Evolutionary conservation across 331 rosid genomes (phyloP), one percentile per base, ranked within the genome.

Genomic region (Malus hybrid): DNA sequence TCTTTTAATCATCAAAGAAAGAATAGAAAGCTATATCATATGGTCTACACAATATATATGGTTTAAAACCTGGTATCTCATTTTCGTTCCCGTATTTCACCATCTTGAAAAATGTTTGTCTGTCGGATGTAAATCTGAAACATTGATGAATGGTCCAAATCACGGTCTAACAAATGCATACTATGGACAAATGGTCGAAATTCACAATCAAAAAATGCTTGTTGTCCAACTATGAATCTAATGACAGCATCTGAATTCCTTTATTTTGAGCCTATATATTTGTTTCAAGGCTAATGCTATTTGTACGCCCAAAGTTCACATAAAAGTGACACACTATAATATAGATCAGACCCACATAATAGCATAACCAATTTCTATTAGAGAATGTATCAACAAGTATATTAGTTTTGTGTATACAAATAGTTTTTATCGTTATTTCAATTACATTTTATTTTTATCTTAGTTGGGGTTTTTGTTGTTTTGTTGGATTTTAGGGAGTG

Each of bases 401-500:
- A 10, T 16, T 4, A 52, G 4, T 18, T 52, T 18, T 52, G 22
- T 7, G 4, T 18, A 0, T 52, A 18, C 8, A 52, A 18, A 52
- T 52, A 52, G 0, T 52, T 52, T 42, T 58, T 24, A 58, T 58
- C 1, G 5, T 30, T 4, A 7, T 32, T 10, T 6, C 3, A 64
- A 32, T 64, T 16, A 5, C 20, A 22, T 16, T 33, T 64, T 64
- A 16, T 64, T 30, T 42, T 16, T 22, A 53, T 22, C 26, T 68
- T 16, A 33, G 8, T 15, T 69, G n/a, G 34, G 48, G 48, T 57
- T 11, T 5, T 15, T 19, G 42, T 10, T 39, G 19, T 42, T 64
- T 64, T 42, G 14, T 42, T 39, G 32, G 15, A 26, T 79, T 29
- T 74, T 52, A 94, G 99, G 99, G 20, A 89, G 91, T 78, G 97